Conservation (phyloP, 352 stramenopile species). For the Blastocystis sp. region DNA sequence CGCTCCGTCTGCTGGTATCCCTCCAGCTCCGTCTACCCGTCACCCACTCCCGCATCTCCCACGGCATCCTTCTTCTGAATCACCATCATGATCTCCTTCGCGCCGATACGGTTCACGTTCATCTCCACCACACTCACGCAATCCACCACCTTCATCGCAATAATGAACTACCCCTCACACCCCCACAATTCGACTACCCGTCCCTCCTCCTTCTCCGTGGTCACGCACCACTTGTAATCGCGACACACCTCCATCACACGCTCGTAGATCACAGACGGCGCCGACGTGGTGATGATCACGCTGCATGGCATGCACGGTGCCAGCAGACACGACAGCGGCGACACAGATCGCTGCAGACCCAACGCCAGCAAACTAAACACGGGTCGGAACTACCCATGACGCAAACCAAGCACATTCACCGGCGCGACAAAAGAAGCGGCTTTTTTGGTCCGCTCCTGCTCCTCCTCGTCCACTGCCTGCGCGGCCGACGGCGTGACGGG, state of each 20-base stretch:
- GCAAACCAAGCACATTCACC: not conserved
- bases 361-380: conserved; percentile 26
- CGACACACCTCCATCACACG: conserved; percentile 43
- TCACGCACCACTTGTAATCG: conserved; percentile 45
- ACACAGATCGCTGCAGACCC: conserved; percentile 32
- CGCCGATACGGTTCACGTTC: conserved; percentile 1
- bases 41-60: not conserved
- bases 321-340: conserved; percentile 24
- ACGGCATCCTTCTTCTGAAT: conserved; percentile 30
- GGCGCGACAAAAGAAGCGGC: conserved; percentile 19
- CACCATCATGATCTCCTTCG: conserved; percentile 23
- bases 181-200: not conserved
- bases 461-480: not conserved
- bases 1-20: conserved; percentile 41
- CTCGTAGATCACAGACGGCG: conserved; percentile 32
- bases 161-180: conserved; percentile 31
- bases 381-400: conserved; percentile 1
- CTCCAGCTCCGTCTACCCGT: conserved; percentile 28
- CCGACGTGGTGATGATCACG: conserved; percentile 19
- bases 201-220: not conserved
- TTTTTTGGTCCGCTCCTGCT: not conserved
- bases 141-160: conserved; percentile 63
- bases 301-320: conserved; percentile 14
- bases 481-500: not conserved
- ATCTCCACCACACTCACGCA: conserved; percentile 49